Evolutionary conservation across 352 stramenopile genomes (phyloP), one percentile per base, ranked within the genome.

Genomic region (Plasmopara viticola): DNA sequence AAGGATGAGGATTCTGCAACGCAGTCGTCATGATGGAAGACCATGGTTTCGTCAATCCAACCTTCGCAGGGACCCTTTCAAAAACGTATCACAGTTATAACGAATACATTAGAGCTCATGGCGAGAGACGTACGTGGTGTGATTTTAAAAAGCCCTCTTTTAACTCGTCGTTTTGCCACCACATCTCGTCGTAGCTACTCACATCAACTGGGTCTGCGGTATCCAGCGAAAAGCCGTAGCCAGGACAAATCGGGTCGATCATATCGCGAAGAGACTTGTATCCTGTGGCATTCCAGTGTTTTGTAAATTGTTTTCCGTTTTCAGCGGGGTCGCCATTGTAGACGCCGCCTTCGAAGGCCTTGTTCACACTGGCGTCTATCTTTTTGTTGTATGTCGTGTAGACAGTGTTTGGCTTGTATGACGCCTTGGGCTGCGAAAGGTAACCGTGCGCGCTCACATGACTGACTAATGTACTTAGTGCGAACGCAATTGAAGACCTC

Each of bases 21-120:
- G 17, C 76, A 87, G 58, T 84, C 65, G 43, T 77, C 65, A 33
- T 77, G 61, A 44, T 77, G 59, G 15, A 75, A 72, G 0, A 81
- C 65, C 15, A 45, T 58, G 10, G 44, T 79, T 31, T 66, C 31
- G 49, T 74, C 70, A 42, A 84, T 77, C 70, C 67, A 84, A 10
- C 53, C 60, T 56, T 84, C 72, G 20, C 72, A 84, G 13, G 72
- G 70, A 5, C 72, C 68, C 63, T 71, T 14, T 9, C 35, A 47
- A 17, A 6, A 30, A 34, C 18, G 14, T 2, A 15, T 29, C 20
- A 15, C 6, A n/a, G 14, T 46, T 15, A 46, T 28, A n/a, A 46
- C 6, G 0, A 33, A 13, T 5, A 5, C 14, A 10, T 9, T 34
- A 35, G 14, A 35, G 18, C 17, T n/a, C 9, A 8, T n/a, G 28